These are phyloP conservation scores for Stachybotrys chlorohalonatus DNA, from an alignment of 2,329 filamentous ascomycete species.

Conservation along the genomic window DNA sequence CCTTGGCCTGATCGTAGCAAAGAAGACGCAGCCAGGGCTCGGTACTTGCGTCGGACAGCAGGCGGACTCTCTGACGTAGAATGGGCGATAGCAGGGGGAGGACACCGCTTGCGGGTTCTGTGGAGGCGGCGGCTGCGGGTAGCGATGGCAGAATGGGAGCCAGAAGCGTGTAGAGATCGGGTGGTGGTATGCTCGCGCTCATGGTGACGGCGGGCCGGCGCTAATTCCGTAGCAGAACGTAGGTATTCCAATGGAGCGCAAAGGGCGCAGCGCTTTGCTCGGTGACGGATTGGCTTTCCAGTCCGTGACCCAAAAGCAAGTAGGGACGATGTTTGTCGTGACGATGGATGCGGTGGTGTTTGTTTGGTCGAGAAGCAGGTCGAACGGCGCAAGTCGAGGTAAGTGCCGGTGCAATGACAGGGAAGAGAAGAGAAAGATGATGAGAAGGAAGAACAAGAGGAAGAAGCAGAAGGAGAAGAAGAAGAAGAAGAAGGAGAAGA, in stretches of 20 bases:
- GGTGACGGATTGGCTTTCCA: too few species aligned
- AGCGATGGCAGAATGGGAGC: constrained; percentile 51
- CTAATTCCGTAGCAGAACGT: neutral
- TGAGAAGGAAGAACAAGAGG: neutral
- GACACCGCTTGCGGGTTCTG: constrained; percentile 45
- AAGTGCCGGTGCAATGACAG: too few species aligned
- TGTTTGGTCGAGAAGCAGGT: too few species aligned
- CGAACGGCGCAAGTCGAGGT: too few species aligned
- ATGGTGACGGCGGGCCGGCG: constrained; percentile 9
- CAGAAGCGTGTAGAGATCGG: constrained; percentile 38
- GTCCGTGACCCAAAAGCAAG: too few species aligned
- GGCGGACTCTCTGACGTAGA: constrained; percentile 54
- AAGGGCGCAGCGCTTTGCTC: too few species aligned
- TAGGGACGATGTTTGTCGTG: too few species aligned
- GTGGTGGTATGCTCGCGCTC: constrained; percentile 26
- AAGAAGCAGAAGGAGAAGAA: neutral
- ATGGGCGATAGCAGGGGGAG: constrained; percentile 57
- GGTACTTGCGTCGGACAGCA: constrained; percentile 50
- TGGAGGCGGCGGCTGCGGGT: constrained; percentile 48
- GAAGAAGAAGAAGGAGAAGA: neutral
- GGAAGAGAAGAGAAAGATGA: neutral
- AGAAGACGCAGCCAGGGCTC: constrained; percentile 67
- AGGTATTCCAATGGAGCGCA: too few species aligned
- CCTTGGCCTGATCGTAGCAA: constrained; percentile 54
- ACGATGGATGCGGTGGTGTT: too few species aligned